Conservation (phyloP, 306 rosid genomes). For the Carpinus fangiana region DNA sequence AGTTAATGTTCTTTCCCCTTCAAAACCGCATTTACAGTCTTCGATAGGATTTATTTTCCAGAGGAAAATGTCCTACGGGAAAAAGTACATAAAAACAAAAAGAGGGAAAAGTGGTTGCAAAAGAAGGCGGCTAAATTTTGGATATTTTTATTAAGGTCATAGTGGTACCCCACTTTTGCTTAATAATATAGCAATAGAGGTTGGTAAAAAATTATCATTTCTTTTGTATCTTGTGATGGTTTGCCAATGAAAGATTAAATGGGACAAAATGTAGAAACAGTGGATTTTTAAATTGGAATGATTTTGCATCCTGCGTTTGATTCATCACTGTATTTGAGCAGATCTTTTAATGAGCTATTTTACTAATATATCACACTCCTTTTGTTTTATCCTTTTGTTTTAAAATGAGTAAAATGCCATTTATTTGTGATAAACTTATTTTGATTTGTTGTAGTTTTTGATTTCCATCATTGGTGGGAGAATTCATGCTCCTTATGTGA, state of each 20-base stretch:
- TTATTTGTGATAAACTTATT: not conserved
- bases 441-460: not conserved
- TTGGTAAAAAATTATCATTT: not conserved
- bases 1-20: not conserved
- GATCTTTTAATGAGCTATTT: not conserved
- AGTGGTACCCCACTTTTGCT: not conserved
- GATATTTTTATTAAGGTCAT: not conserved
- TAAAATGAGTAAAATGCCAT: not conserved
- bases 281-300: not conserved
- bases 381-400: not conserved
- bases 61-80: not conserved
- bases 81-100: not conserved
- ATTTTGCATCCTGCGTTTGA: not conserved
- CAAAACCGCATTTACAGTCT: not conserved
- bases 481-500: not conserved
- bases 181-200: not conserved
- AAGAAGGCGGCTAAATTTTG: constrained; percentile 7
- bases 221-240: constrained; percentile 2
- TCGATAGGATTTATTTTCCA: not conserved
- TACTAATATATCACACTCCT: not conserved
- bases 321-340: not conserved
- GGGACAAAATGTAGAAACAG: not conserved
- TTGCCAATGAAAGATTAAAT: not conserved
- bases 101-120: not conserved
- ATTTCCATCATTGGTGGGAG: not conserved